Conservation (phyloP, 2,329 filamentous ascomycete genomes). For the Fonsecaea erecta region DNA sequence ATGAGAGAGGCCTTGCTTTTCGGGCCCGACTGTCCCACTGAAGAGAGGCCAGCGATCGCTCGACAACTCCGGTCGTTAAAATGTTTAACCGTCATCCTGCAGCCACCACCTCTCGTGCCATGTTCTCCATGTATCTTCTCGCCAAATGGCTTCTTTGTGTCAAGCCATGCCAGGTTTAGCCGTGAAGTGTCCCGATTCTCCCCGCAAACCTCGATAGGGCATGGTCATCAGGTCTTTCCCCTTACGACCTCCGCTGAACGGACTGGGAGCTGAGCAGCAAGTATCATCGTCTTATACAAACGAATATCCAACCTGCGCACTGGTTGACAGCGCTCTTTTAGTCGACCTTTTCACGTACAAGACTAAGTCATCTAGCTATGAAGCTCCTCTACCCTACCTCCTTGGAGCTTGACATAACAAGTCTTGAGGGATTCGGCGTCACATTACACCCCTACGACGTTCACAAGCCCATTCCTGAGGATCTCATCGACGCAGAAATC, state of each 20-base stretch:
- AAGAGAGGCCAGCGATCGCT: not conserved
- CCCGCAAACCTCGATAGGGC: not conserved
- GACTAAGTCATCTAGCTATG: conserved; percentile 36
- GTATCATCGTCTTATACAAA: not conserved
- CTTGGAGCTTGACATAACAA: conserved; percentile 59
- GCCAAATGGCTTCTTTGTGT: not conserved
- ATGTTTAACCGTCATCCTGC: not conserved
- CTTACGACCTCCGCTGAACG: not conserved
- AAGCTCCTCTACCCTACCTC: conserved; percentile 71
- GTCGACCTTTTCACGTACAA: not conserved
- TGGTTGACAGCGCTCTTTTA: not conserved
- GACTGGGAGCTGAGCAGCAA: not conserved
- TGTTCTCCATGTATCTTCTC: not conserved
- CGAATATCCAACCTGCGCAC: not conserved
- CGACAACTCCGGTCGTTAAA: not conserved
- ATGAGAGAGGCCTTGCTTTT: not conserved
- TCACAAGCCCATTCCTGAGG: conserved; percentile 59
- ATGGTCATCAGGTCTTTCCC: not conserved
- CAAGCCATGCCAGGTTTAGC: not conserved
- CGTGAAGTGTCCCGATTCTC: conserved; percentile 5
- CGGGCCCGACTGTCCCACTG: not conserved
- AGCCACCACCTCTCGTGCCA: not conserved
- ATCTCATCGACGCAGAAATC: conserved; percentile 63
- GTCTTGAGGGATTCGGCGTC: conserved; percentile 62
- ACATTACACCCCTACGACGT: conserved; percentile 64